Evolutionary conservation across 129 eudicot genomes (phyloP), one percentile per base, ranked within the genome.

Genomic region (Calendula officinalis): DNA sequence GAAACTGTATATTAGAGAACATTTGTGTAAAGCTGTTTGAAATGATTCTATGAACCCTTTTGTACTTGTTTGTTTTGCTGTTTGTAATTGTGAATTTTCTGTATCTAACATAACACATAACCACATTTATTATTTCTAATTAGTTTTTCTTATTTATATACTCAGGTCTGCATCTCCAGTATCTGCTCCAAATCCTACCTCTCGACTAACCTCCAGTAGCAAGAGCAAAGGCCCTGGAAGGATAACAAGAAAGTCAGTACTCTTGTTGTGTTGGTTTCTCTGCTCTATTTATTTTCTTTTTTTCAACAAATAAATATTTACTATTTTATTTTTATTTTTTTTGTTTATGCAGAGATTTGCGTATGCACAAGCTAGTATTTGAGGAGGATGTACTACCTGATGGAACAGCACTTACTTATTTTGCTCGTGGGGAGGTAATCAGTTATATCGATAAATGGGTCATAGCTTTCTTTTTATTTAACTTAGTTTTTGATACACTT

Each of bases 331-430:
- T 22, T 38, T 42, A 34, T 54, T 35, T 72, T 35, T 32, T 57
- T 60, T 61, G 45, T 74, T 35, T 58, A 50, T 74, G 40, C 55
- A 92, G 99, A 78, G 96, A 92, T 75, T 47, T 83, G 78, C 71
- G 91, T 52, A 71, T 88, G 95, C 99, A 92, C 57, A 92, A 66
- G 69, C 60, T 84, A 69, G 91, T 89, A 2, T 83, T 92, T 59
- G 76, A 83, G 82, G 85, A 77, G 7, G 85, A 83, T 55, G 74
- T 78, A 67, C 76, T 92, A 38, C 81, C 88, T 42, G 96, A 92
- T 69, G 96, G 95, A 46, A 82, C 99, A 3, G 85, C 73, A 61
- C 61, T 92, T 48, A 71, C 83, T 47, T 92, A 92, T 82, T 82
- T 64, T 64, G 82, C 77, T 54, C 80, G 78, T 30, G 99, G 96